A percentile compares a stretch with the other conserved stretches of the same genome.
Conservation (phyloP, 768 basidiomycete species). For the Tricholoma furcatifolium region DNA sequence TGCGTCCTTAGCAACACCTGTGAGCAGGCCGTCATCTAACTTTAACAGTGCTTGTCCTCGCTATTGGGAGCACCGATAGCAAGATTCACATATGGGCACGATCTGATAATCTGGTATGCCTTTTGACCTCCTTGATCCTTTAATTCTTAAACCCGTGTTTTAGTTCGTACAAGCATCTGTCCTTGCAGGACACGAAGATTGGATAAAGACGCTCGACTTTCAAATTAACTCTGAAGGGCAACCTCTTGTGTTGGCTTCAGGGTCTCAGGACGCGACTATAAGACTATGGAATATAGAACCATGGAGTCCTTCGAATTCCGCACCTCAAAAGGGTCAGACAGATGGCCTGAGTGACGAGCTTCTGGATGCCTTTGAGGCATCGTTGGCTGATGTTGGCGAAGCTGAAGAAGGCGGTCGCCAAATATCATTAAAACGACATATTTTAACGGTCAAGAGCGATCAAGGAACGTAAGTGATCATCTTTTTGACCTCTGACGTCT, state of each 20-base stretch:
- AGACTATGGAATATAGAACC: constrained; percentile 86
- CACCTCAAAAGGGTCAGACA: constrained; percentile 13
- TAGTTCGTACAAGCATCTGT: constrained; percentile 62
- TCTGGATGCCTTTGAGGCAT: constrained; percentile 85
- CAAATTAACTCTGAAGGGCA: constrained; percentile 29
- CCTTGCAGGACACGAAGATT: constrained; percentile 90
- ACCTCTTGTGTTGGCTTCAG: constrained; percentile 82
- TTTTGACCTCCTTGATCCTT: background rate
- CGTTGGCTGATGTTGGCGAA: constrained; percentile 68
- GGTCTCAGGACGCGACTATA: constrained; percentile 93
- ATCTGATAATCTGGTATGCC: constrained; percentile 53
- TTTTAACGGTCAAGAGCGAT: constrained; percentile 61
- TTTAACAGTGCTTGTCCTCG: constrained; percentile 61
- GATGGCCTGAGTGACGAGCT: constrained; percentile 63
- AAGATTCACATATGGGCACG: constrained; percentile 77
- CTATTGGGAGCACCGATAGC: constrained; percentile 79
- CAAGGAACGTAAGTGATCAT: constrained; percentile 33
- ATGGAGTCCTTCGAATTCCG: constrained; percentile 31
- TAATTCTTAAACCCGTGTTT: background rate
- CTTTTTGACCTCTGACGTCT: background rate
- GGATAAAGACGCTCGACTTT: constrained; percentile 85
- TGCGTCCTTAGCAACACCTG: constrained; percentile 25
- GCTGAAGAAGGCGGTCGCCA: constrained; percentile 79
- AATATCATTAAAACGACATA: constrained; percentile 86
- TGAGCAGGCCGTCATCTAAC: background rate